These are phyloP conservation scores for Sequoiadendron giganteum DNA, from an alignment of 75 land plant species.

Conservation along the genomic window DNA sequence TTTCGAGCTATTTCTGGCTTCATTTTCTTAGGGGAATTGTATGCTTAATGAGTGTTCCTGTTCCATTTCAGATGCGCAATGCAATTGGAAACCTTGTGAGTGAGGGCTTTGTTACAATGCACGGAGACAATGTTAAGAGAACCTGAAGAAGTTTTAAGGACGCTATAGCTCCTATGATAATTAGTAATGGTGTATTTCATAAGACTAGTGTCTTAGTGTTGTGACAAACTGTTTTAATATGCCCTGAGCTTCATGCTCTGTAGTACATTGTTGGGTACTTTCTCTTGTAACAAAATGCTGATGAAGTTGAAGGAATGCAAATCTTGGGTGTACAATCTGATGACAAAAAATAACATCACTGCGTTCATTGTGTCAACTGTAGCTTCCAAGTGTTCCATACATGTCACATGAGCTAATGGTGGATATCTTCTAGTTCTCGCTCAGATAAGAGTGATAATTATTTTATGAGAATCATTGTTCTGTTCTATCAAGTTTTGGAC, in stretches of 20 bases:
- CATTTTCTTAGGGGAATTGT: neutral
- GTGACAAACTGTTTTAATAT: neutral
- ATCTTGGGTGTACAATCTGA: neutral
- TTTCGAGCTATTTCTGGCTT: neutral
- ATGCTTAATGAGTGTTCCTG: conserved; percentile 1
- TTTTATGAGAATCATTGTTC: neutral
- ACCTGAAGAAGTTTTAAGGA: conserved; percentile 20
- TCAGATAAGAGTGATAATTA: neutral
- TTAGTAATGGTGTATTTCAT: neutral
- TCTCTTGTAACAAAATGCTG: neutral
- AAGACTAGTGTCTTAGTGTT: neutral
- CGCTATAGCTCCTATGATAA: too few relatives aligned
- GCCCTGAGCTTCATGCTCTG: neutral
- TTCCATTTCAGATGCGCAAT: conserved; percentile 54
- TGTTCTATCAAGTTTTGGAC: too few relatives aligned
- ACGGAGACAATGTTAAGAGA: conserved; percentile 82
- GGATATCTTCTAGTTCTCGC: neutral
- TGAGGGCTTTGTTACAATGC: conserved; percentile 78
- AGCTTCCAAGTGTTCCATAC: too few relatives aligned
- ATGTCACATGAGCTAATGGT: neutral
- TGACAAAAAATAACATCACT: neutral
- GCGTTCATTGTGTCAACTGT: too few relatives aligned
- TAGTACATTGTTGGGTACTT: neutral
- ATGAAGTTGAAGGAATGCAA: neutral
- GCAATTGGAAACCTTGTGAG: conserved; percentile 69